Base-by-base conservation (phyloP, 768 basidiomycete species). In the Tylopilus balloui region DNA sequence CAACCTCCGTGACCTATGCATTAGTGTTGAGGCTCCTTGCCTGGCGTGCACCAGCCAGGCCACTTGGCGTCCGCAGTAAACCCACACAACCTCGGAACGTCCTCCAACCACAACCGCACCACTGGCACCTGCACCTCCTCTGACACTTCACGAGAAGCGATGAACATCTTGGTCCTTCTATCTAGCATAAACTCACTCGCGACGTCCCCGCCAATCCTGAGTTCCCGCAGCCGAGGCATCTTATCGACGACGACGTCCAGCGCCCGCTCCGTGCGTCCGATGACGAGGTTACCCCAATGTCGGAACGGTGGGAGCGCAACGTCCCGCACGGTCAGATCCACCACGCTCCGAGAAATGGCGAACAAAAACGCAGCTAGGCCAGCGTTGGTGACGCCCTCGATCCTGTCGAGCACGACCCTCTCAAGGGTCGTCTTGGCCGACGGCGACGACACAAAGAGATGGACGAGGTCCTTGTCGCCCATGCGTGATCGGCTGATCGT, bases 131-230 rank as follows among this genome's bases (percentile, higher is more conserved):
- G 47, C 6, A 20, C 44, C 39, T 21, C 45, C 15, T 42, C 47
- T 13, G 21, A 29, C 2, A n/a, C 8, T 1, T 32, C 24, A 3
- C 17, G 17, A 6, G n/a, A n/a, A n/a, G 43, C 57, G 14, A 53
- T 20, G 20, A 63, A 62, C 47, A 44, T 48, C 47, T 44, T 62
- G 10, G 57, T 52, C 44, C 58, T 42, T 11, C 60, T 48, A 42
- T 54, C 57, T 5, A 62, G 31, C 60, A 62, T 62, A 10, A 60
- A 52, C 38, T 61, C 60, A 27, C 54, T 62, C 36, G 60, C 60
- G 9, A 60, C 54, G 34, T 62, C 60, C 5, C 60, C 60, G 6
- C 60, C 13, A 23, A 61, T 56, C 37, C 50, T 34, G 2, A 62
- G 41, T 28, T 60, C 55, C 7, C 42, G 27, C 19, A 63, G 25